phyloP scores from a whole-genome alignment of 345 rosid species.

The Boechera retrofracta region DNA sequence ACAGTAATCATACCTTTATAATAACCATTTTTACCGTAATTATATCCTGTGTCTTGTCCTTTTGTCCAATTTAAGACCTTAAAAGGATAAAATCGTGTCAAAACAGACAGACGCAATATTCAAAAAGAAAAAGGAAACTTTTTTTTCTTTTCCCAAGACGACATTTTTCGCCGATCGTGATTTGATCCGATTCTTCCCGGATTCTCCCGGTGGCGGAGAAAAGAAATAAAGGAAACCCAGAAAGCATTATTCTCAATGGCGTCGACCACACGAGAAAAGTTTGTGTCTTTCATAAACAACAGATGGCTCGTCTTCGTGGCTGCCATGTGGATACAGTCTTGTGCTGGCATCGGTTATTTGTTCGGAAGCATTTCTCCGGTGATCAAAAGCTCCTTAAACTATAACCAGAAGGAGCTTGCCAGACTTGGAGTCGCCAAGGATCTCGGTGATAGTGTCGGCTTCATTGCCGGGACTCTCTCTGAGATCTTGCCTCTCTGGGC shows the following conservation, averaged over 20 bases:
- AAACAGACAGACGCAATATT: not conserved
- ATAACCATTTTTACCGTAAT: not conserved
- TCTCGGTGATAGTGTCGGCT: slow-evolving; percentile 97
- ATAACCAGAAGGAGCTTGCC: slow-evolving; percentile 84
- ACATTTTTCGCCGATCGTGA: slow-evolving; percentile 9
- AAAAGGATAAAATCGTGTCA: slow-evolving; percentile 20
- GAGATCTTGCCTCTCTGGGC: slow-evolving; percentile 97
- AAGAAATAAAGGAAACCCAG: not conserved
- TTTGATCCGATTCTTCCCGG: slow-evolving; percentile 18
- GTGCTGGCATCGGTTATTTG: slow-evolving; percentile 92
- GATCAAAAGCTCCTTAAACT: slow-evolving; percentile 81
- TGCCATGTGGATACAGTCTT: slow-evolving; percentile 98
- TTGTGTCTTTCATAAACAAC: slow-evolving; percentile 62
- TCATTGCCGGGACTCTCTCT: slow-evolving; percentile 83
- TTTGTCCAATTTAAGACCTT: not conserved
- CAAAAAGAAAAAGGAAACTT: not conserved
- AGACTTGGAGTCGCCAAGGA: slow-evolving; percentile 95
- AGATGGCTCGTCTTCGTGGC: slow-evolving; percentile 98
- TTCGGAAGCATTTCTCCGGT: slow-evolving; percentile 98
- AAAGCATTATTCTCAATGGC: slow-evolving; percentile 26
- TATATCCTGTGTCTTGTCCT: not conserved
- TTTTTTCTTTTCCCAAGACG: not conserved
- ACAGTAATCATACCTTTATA: not conserved
- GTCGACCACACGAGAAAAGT: slow-evolving; percentile 59
- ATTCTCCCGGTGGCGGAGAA: slow-evolving; percentile 4